Percentiles rank a stretch among this genome's conserved stretches.
phyloP scores from a whole-genome alignment of 1,139 yeast species.

The Kluyveromyces sp. region DNA sequence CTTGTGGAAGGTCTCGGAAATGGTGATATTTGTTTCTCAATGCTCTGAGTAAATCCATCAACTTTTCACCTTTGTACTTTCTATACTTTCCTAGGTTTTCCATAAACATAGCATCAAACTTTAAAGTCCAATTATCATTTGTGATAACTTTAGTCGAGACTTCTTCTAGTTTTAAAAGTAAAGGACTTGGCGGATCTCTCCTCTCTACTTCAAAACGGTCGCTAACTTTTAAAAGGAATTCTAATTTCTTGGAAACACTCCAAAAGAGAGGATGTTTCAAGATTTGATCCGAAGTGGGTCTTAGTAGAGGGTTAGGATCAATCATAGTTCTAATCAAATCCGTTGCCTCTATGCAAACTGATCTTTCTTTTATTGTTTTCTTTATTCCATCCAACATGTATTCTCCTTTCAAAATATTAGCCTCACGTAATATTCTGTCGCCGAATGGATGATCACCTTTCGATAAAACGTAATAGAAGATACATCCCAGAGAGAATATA shows the following conservation, averaged over 20 bases:
- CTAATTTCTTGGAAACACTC: slow-evolving; percentile 66
- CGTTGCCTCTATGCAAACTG: slow-evolving; percentile 49
- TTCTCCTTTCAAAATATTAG: slow-evolving; percentile 73
- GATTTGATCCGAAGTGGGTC: slow-evolving; percentile 67
- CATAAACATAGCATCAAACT: slow-evolving; percentile 62
- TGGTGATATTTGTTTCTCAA: slow-evolving; percentile 90
- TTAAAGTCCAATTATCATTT: slow-evolving; percentile 68
- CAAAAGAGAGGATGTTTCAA: slow-evolving; percentile 87
- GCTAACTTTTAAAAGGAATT: slow-evolving; percentile 76
- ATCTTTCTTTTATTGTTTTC: slow-evolving; percentile 19
- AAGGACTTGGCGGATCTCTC: slow-evolving; percentile 75
- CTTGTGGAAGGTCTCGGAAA: slow-evolving; percentile 76
- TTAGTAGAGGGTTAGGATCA: slow-evolving; percentile 49
- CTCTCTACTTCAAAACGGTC: slow-evolving; percentile 85
- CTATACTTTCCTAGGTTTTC: slow-evolving; percentile 85
- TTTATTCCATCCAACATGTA: slow-evolving; percentile 44
- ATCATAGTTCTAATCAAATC: slow-evolving; percentile 74
- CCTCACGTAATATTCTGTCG: slow-evolving; percentile 77
- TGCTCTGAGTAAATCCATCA: slow-evolving; percentile 83
- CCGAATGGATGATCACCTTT: slow-evolving; percentile 95
- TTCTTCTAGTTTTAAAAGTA: slow-evolving; percentile 54
- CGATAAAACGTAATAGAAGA: slow-evolving; percentile 77
- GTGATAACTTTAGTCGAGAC: slow-evolving; percentile 48
- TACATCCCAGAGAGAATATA: slow-evolving; percentile 90
- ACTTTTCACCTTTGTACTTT: slow-evolving; percentile 68